phyloP scores from a whole-genome alignment of 805 yeast species.

The Lachancea nothofagi region DNA sequence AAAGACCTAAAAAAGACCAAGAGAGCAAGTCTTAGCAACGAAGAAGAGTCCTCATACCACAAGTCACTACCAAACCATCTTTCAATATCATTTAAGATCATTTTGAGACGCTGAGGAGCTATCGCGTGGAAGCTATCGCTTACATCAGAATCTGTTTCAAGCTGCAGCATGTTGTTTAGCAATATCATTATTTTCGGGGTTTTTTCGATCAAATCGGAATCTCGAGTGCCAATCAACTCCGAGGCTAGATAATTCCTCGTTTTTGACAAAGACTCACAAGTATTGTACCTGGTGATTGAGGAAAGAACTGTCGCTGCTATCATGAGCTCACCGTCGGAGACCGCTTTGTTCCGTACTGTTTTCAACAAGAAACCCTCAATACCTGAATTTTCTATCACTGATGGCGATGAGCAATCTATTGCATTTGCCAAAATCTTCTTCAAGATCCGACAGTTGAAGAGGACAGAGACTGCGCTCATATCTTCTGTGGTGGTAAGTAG shows the following conservation, averaged over 20 bases:
- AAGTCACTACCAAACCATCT: constrained; percentile 59
- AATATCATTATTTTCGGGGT: constrained; percentile 47
- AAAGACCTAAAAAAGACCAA: constrained; percentile 38
- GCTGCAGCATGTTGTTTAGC: constrained; percentile 38
- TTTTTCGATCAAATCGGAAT: constrained; percentile 36
- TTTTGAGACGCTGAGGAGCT: constrained; percentile 57
- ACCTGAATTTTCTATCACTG: constrained; percentile 23
- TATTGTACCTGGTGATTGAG: constrained; percentile 32
- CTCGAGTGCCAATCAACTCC: constrained; percentile 52
- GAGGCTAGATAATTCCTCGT: constrained; percentile 58
- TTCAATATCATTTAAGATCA: constrained; percentile 50
- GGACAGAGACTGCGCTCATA: constrained; percentile 12
- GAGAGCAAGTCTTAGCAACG: constrained; percentile 45
- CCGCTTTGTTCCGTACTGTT: constrained; percentile 26
- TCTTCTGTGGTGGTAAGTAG: constrained; percentile 1
- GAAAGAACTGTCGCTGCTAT: constrained; percentile 33
- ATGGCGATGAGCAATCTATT: constrained; percentile 27
- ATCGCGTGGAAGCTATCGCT: constrained; percentile 36
- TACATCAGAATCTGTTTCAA: constrained; percentile 22
- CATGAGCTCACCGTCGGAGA: constrained; percentile 31
- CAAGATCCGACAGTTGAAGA: constrained; percentile 36
- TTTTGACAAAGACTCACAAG: constrained; percentile 33
- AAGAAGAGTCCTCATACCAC: constrained; percentile 53
- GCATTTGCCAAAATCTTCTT: constrained; percentile 29
- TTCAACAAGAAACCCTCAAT: constrained; percentile 34